Evolutionary conservation across 768 basidiomycete species (phyloP), one percentile per base, ranked within the genome.

Genomic region (Xanthoconium purpureum): DNA sequence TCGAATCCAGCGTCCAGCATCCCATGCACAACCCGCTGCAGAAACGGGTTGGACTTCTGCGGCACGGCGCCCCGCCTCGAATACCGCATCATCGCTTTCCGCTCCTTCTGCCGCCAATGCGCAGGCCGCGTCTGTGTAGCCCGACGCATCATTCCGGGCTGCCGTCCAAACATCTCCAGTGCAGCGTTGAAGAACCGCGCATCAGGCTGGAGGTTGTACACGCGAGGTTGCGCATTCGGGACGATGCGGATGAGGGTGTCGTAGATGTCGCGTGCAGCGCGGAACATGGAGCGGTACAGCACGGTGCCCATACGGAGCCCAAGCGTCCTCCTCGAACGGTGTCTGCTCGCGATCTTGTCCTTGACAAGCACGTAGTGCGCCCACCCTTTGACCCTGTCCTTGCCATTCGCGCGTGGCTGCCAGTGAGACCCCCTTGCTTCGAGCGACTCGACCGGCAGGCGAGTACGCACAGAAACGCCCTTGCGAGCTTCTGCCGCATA

Each of bases 141-240:
- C 30, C 65, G 71, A 33, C 50, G 65, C 51, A 54, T 40, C 63
- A 47, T 64, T 11, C 45, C 39, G 24, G 64, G 54, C 14, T 64
- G 64, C 12, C 68, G 66, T 17, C 70, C 64, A 37, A 79, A 76
- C 45, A 85, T 70, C 11, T 73, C 68, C 13, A 89, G 70, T 10
- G 82, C 74, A 2, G 83, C 83, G 52, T 87, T 88, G 72, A 84
- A 89, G 66, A 88, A 88, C 44, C 80, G 76, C n/a, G 78, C 80
- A 61, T 91, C 88, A 1, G 82, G 80, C 28, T 57, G 57, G 9
- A 80, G 80, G 18, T 76, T 62, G 51, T 74, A 63, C 36, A 73
- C 54, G 43, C 61, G 66, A 20, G 72, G 63, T 20, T 64, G 67
- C 29, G 70, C 65, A 17, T 55, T 47, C 13, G 67, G 48, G 29